Conservation (phyloP, 1,284 basidiomycete species). For the Gomphus bonarii region DNA sequence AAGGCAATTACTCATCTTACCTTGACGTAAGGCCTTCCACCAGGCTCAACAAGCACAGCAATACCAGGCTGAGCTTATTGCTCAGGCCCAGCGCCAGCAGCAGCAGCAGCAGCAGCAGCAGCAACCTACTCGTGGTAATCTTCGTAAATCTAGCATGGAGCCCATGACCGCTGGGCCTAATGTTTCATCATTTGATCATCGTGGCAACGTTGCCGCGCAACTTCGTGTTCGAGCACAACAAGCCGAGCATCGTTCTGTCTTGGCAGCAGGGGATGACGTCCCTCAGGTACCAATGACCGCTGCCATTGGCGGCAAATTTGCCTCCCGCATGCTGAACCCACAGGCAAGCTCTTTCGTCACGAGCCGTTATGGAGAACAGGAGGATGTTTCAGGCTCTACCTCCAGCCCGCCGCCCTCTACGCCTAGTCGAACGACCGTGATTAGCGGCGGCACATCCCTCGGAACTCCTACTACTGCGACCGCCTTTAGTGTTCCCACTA, state of each 20-base stretch:
- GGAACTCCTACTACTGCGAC: slow-evolving; percentile 33
- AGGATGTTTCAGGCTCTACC: slow-evolving; percentile 28
- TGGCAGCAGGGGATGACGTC: slow-evolving; percentile 36
- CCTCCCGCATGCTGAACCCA: slow-evolving; percentile 34
- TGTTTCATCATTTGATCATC: slow-evolving; percentile 51
- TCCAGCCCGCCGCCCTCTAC: slow-evolving; percentile 38
- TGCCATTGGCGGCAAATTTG: slow-evolving; percentile 63
- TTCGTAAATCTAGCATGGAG: slow-evolving; percentile 13
- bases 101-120: slow-evolving; percentile 19
- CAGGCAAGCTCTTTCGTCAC: slow-evolving; percentile 33
- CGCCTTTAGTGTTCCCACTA: slow-evolving; percentile 21
- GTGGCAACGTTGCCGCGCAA: slow-evolving; percentile 35
- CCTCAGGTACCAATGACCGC: slow-evolving; percentile 68
- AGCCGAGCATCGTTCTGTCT: slow-evolving; percentile 34
- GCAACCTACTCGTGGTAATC: slow-evolving; percentile 14
- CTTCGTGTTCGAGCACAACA: slow-evolving; percentile 51
- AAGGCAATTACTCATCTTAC: background rate
- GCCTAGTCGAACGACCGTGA: slow-evolving; percentile 46
- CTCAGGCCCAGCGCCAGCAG: slow-evolving; percentile 25
- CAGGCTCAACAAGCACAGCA: slow-evolving; percentile 47
- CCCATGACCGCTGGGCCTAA: slow-evolving; percentile 50
- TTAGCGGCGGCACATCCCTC: slow-evolving; percentile 60
- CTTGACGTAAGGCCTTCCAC: slow-evolving; percentile 28
- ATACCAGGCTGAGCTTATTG: slow-evolving; percentile 44
- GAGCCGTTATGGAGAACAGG: slow-evolving; percentile 28